These are phyloP conservation scores for Talaromyces sp. DNA, from an alignment of 2,329 filamentous ascomycete genomes.

Conservation along the genomic window DNA sequence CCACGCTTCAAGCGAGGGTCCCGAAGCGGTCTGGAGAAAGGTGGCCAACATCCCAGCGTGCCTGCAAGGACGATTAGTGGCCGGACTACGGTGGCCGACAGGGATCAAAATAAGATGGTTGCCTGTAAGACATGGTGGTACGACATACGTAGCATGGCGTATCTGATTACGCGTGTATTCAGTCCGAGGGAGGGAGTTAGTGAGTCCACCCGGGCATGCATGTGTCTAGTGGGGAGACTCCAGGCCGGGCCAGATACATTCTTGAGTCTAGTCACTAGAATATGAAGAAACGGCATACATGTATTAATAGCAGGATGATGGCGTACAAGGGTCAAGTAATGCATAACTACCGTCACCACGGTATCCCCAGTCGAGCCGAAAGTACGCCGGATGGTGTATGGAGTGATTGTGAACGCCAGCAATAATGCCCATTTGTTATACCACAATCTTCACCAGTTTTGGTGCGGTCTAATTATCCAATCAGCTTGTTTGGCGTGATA, in stretches of 20 bases:
- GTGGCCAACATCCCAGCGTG: not conserved
- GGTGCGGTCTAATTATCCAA: not conserved
- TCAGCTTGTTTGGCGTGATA: not conserved
- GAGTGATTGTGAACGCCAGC: no score
- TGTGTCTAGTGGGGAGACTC: not conserved
- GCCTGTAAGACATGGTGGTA: not conserved
- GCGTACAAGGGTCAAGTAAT: not conserved
- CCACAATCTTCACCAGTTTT: not conserved
- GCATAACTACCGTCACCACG: not conserved
- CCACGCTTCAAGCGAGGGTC: not conserved
- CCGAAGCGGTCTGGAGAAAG: slow-evolving; percentile 11
- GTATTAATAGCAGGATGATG: not conserved
- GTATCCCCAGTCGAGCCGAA: not conserved
- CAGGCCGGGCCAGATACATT: not conserved
- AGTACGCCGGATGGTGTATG: not conserved
- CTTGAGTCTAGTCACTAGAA: not conserved
- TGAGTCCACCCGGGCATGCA: not conserved
- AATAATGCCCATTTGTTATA: not conserved
- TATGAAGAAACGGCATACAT: not conserved
- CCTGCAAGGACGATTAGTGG: not conserved
- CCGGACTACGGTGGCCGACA: not conserved
- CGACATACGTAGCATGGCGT: not conserved
- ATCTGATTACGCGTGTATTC: not conserved
- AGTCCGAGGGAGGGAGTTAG: not conserved
- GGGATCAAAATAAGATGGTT: not conserved